These are phyloP conservation scores for Xerocomellus amylosporus DNA, from an alignment of 768 basidiomycete genomes.

Conservation along the genomic window DNA sequence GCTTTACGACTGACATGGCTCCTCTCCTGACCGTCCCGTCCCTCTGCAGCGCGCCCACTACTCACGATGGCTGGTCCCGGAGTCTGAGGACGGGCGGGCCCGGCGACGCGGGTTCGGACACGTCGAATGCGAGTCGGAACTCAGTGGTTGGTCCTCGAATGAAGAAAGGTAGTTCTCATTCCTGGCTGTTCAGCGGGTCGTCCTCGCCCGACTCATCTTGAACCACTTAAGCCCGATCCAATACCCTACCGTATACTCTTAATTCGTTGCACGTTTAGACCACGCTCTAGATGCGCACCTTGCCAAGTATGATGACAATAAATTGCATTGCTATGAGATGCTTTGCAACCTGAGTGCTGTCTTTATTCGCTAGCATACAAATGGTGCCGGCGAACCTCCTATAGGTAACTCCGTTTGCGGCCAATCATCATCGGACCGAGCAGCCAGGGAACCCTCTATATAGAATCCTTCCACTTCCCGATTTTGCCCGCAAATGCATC, in stretches of 20 bases:
- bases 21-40: background rate
- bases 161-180: background rate
- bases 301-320: too few relatives aligned
- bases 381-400: too few relatives aligned
- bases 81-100: slow-evolving; percentile 3
- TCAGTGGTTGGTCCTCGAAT: slow-evolving; percentile 9
- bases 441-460: too few relatives aligned
- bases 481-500: background rate
- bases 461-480: background rate
- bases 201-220: slow-evolving; percentile 6
- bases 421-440: too few relatives aligned
- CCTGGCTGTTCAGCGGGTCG: slow-evolving; percentile 17
- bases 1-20: background rate
- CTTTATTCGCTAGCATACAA: too few relatives aligned
- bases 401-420: too few relatives aligned
- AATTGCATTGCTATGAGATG: too few relatives aligned
- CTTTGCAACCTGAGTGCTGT: too few relatives aligned
- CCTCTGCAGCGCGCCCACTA: background rate
- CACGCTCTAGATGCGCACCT: too few relatives aligned
- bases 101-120: slow-evolving; percentile 21
- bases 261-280: too few relatives aligned
- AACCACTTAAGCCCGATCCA: background rate
- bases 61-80: slow-evolving; percentile 8
- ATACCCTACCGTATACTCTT: too few relatives aligned
- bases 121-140: slow-evolving; percentile 8